A percentile compares a stretch with the other conserved stretches of the same genome.
Evolutionary conservation across 306 rosid species (phyloP).

Genomic region (Inga leiocalycina): DNA sequence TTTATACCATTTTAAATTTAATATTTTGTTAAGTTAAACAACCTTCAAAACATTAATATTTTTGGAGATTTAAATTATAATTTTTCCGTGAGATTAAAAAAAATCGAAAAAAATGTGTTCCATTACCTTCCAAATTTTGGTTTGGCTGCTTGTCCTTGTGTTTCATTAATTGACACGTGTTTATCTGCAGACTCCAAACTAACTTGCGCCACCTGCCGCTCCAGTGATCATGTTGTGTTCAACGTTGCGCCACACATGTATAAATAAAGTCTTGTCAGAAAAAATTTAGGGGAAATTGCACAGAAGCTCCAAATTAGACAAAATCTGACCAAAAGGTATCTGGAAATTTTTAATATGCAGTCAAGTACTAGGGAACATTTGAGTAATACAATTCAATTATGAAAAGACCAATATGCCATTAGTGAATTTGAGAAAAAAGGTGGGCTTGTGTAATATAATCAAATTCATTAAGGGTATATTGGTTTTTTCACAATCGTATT

Average conservation of each 20-base stretch:
- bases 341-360: too few species aligned
- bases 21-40: neutral
- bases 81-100: neutral
- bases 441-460: too few species aligned
- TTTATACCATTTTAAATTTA: neutral
- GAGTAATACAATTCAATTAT: too few species aligned
- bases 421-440: too few species aligned
- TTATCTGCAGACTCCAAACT: neutral
- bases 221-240: neutral
- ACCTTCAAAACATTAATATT: neutral
- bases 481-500: too few species aligned
- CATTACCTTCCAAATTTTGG: neutral
- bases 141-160: neutral
- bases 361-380: too few species aligned
- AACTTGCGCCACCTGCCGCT: neutral
- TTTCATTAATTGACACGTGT: neutral
- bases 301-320: too few species aligned
- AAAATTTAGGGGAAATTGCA: too few species aligned
- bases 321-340: too few species aligned
- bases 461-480: too few species aligned
- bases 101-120: neutral
- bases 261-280: too few species aligned
- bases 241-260: neutral
- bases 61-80: neutral
- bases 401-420: too few species aligned